Conservation (phyloP, 163 green algal species). For the Scenedesmus sp. region DNA sequence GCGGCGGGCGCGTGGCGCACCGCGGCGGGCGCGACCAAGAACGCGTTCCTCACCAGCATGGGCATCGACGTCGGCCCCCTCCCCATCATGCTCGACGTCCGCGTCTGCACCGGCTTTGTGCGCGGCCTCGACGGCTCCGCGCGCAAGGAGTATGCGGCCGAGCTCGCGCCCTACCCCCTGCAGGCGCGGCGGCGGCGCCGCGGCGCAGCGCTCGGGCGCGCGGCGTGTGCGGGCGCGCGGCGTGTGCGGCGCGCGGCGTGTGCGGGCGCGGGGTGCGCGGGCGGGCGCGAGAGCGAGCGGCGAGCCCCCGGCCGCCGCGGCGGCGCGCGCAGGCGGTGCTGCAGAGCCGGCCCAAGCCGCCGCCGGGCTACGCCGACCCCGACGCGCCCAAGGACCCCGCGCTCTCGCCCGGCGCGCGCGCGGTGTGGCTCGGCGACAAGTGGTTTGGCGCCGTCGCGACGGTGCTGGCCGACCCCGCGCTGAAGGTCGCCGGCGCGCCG, state of each 20-base stretch:
- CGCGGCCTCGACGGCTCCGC: constrained; percentile 78
- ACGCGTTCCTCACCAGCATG: constrained; percentile 53
- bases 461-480: constrained; percentile 61
- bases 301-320: constrained; percentile 74
- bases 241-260: background rate
- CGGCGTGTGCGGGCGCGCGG: no score
- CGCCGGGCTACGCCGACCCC: constrained; percentile 20
- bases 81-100: constrained; percentile 74
- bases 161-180: constrained; percentile 73
- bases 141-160: constrained; percentile 79
- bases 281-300: constrained; percentile 65
- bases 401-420: constrained; percentile 38
- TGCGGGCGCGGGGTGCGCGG: background rate
- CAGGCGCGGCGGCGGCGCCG: constrained; percentile 61
- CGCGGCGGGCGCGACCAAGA: constrained; percentile 42
- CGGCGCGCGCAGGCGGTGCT: constrained; percentile 53
- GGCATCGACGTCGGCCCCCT: constrained; percentile 67
- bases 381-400: constrained; percentile 6
- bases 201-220: no score
- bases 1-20: constrained; percentile 11
- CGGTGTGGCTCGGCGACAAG: constrained; percentile 77
- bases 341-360: constrained; percentile 35
- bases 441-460: constrained; percentile 83
- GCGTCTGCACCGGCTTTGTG: constrained; percentile 58
- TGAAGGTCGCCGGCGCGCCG: constrained; percentile 5